Conservation (phyloP, 805 yeast species). For the Sporopachydermia lactativora region DNA sequence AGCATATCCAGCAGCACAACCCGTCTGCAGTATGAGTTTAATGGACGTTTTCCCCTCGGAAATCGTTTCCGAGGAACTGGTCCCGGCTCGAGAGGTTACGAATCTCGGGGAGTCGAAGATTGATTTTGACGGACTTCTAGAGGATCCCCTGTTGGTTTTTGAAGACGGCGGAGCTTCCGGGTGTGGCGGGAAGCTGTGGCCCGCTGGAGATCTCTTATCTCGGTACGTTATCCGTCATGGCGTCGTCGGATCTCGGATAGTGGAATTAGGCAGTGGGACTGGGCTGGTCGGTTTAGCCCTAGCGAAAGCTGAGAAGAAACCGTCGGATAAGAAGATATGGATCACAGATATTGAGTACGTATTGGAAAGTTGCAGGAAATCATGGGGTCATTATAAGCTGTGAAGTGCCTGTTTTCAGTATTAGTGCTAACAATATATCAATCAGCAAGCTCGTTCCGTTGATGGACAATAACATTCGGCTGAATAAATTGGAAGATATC, state of each 20-base stretch:
- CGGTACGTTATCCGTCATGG: conserved; percentile 25
- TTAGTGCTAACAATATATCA: neutral
- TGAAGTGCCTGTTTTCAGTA: neutral
- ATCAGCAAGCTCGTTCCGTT: conserved; percentile 26
- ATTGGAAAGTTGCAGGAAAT: neutral
- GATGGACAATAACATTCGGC: conserved; percentile 29
- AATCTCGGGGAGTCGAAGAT: conserved; percentile 26
- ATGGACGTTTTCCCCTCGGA: neutral
- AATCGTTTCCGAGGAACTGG: conserved; percentile 17
- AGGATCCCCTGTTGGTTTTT: conserved; percentile 23
- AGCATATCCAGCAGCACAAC: too few species aligned
- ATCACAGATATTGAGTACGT: conserved; percentile 34
- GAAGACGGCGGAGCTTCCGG: conserved; percentile 48
- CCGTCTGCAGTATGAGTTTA: too few species aligned
- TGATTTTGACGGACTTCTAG: conserved; percentile 25
- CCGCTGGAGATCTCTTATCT: conserved; percentile 42
- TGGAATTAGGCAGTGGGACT: conserved; percentile 47
- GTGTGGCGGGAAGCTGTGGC: conserved; percentile 53
- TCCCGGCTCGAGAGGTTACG: conserved; percentile 20
- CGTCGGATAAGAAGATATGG: conserved; percentile 18
- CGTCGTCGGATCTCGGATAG: conserved; percentile 16
- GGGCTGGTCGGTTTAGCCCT: conserved; percentile 34
- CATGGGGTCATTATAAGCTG: neutral
- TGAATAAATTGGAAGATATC: conserved; percentile 23
- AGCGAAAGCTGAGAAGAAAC: neutral